Conservation (phyloP, 2,329 filamentous ascomycete genomes). For the Ceratocystis papillata region DNA sequence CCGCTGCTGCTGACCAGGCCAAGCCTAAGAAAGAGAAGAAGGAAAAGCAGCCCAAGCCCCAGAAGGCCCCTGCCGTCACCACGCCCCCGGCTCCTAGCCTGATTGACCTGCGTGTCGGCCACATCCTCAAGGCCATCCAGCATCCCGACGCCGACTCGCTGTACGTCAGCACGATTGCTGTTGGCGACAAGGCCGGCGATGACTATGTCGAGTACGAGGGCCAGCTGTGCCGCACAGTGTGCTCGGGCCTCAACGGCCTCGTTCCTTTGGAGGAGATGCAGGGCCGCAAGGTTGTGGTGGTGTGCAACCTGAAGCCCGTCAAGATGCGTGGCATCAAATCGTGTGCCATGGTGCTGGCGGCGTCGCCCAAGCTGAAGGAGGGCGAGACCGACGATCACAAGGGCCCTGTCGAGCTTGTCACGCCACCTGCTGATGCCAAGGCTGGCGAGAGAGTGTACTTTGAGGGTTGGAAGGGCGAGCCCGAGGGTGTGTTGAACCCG, state of each 20-base stretch:
- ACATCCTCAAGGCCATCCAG: constrained; percentile 90
- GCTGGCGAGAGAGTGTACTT: constrained; percentile 87
- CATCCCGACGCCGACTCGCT: constrained; percentile 96
- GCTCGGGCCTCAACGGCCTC: constrained; percentile 89
- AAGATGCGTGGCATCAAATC: constrained; percentile 87
- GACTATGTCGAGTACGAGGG: constrained; percentile 88
- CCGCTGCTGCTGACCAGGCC: constrained; percentile 31
- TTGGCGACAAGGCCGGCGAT: constrained; percentile 77
- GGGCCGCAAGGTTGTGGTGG: constrained; percentile 83
- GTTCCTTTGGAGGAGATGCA: constrained; percentile 95
- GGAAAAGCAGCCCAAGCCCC: constrained; percentile 70
- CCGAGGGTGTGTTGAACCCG: constrained; percentile 86
- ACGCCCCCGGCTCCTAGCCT: constrained; percentile 71
- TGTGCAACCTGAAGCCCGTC: constrained; percentile 97
- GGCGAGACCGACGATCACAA: constrained; percentile 78
- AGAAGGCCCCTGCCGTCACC: constrained; percentile 54
- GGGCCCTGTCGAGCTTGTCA: constrained; percentile 84
- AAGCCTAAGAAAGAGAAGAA: constrained; percentile 50
- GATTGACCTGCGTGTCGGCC: constrained; percentile 91
- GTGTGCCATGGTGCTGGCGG: constrained; percentile 84
- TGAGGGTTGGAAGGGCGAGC: constrained; percentile 86
- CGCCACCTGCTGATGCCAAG: constrained; percentile 63
- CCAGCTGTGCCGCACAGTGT: constrained; percentile 85
- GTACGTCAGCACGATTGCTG: constrained; percentile 89
- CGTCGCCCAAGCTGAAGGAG: constrained; percentile 70